These are phyloP conservation scores for Cercospora brassicicola DNA, from an alignment of 2,329 filamentous ascomycete species.

Conservation along the genomic window DNA sequence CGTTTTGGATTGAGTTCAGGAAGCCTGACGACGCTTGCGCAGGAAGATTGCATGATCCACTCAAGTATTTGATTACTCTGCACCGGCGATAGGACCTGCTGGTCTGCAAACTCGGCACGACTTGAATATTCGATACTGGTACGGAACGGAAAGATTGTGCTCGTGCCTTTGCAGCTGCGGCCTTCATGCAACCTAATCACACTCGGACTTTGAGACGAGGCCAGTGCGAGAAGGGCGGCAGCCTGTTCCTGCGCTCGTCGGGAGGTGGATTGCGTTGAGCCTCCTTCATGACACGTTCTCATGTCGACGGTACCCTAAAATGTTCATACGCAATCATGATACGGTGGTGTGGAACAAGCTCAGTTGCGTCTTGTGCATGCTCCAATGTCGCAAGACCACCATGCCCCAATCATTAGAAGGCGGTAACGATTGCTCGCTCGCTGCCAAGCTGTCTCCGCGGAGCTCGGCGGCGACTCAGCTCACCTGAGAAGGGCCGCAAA, in stretches of 20 bases:
- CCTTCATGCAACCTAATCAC: not conserved
- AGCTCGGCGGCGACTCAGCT: not conserved
- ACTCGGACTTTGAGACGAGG: not conserved
- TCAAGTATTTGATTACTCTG: not conserved
- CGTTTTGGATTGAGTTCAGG: not conserved
- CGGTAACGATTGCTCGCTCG: not conserved
- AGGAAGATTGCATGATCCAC: conserved; percentile 1
- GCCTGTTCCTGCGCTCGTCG: not conserved
- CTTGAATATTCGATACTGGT: not conserved
- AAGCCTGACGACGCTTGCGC: not conserved
- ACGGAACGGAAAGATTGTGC: not conserved
- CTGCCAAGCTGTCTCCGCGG: not conserved
- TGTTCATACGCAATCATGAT: not conserved
- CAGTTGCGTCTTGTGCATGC: not conserved
- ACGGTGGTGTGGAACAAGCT: not conserved
- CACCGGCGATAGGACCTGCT: not conserved
- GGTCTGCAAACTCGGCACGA: not conserved
- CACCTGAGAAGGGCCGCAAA: not conserved
- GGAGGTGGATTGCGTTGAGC: not conserved
- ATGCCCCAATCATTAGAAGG: not conserved
- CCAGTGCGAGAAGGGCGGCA: not conserved
- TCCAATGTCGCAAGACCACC: not conserved
- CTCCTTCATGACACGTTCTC: not conserved
- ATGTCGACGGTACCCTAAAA: not conserved
- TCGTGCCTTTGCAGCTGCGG: not conserved